phyloP scores from a whole-genome alignment of 1,139 yeast species.

The Trichomonascaceae sp. region DNA sequence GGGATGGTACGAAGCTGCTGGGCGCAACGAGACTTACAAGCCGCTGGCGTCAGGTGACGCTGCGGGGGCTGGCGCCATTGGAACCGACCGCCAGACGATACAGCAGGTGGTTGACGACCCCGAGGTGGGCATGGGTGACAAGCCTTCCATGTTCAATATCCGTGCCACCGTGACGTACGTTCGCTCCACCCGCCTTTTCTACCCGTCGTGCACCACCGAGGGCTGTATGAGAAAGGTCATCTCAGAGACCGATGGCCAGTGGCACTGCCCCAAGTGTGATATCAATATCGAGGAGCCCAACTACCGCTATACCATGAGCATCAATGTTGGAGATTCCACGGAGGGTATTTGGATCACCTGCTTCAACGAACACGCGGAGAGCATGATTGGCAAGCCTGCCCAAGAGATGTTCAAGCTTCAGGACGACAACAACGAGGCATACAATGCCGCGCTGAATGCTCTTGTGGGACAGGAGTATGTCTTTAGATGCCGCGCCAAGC shows the following conservation, averaged over 20 bases:
- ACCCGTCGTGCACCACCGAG: slow-evolving; percentile 73
- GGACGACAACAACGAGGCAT: slow-evolving; percentile 34
- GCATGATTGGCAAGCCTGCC: slow-evolving; percentile 58
- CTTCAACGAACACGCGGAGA: slow-evolving; percentile 73
- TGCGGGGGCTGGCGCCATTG: slow-evolving; percentile 14
- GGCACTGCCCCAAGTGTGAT: slow-evolving; percentile 94
- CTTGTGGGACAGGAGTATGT: slow-evolving; percentile 56
- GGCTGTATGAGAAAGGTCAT: slow-evolving; percentile 77
- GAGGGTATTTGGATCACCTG: slow-evolving; percentile 81
- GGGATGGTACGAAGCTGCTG: slow-evolving; percentile 91
- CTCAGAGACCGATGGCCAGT: slow-evolving; percentile 57
- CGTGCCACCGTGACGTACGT: slow-evolving; percentile 65
- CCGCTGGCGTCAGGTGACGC: slow-evolving; percentile 11
- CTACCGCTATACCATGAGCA: slow-evolving; percentile 64
- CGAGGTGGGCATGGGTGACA: slow-evolving; percentile 51
- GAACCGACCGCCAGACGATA: slow-evolving; percentile 39
- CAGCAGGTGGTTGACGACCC: slow-evolving; percentile 39
- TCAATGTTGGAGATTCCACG: slow-evolving; percentile 62
- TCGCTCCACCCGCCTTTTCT: slow-evolving; percentile 63
- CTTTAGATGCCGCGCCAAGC: slow-evolving; percentile 70
- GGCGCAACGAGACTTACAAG: slow-evolving; percentile 43
- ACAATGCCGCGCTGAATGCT: slow-evolving; percentile 36
- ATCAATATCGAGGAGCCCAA: slow-evolving; percentile 52
- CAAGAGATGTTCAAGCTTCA: slow-evolving; percentile 45
- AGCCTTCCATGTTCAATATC: slow-evolving; percentile 63